Evolutionary conservation across 306 rosid genomes (phyloP).

Genomic region (Trichosanthes truncata): DNA sequence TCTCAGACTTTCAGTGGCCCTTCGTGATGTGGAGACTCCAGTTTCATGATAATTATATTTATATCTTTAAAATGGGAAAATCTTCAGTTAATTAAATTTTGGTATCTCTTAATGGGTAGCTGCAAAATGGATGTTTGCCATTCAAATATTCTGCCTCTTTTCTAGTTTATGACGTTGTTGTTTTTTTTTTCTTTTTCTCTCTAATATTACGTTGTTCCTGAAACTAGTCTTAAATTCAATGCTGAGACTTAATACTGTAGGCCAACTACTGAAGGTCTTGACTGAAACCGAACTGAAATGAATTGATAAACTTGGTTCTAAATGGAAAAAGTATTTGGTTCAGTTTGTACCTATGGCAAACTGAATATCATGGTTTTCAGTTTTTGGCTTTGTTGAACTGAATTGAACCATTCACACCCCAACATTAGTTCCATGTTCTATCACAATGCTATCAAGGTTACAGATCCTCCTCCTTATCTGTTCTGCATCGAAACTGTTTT

Average conservation of each 20-base stretch:
- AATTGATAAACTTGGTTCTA: background rate
- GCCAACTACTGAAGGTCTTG: background rate
- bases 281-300: background rate
- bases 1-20: background rate
- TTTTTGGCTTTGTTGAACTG: background rate
- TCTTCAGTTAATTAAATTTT: background rate
- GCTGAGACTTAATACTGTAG: background rate
- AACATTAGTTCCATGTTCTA: no score
- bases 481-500: background rate
- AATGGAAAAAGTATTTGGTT: background rate
- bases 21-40: background rate
- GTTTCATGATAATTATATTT: background rate
- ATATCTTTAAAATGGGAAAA: background rate
- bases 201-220: background rate
- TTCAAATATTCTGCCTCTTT: background rate
- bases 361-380: background rate
- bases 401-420: background rate
- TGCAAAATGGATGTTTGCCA: background rate
- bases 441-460: background rate
- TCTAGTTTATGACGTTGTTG: background rate
- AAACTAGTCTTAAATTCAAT: background rate
- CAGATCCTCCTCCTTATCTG: background rate
- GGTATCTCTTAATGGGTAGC: background rate
- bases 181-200: no score
- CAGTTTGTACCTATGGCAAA: background rate